A percentile compares a stretch with the other conserved stretches of the same genome.
Evolutionary conservation across 495 filamentous ascomycete species (phyloP).

Genomic region (Podospora tetraspora): DNA sequence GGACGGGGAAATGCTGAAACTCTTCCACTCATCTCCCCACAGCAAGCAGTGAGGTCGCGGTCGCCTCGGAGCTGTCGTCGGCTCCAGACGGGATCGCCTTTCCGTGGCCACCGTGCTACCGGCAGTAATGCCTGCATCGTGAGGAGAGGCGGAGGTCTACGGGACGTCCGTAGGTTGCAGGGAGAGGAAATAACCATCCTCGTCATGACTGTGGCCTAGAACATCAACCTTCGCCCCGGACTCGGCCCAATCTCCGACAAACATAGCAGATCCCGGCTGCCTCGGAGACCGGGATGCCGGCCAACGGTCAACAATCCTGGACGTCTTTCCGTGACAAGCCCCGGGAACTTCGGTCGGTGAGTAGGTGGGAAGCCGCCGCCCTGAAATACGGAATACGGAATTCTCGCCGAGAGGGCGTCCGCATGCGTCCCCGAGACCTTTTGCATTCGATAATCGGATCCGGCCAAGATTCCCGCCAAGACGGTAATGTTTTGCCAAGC

Average conservation of each 20-base stretch:
- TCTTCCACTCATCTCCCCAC: neutral
- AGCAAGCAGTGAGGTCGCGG: neutral
- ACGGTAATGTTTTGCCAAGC: neutral
- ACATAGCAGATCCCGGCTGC: neutral
- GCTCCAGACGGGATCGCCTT: neutral
- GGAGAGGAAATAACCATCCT: neutral
- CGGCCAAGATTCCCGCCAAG: neutral
- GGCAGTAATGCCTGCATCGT: neutral
- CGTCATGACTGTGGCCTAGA: neutral
- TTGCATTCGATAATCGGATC: neutral
- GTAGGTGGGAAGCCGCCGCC: neutral
- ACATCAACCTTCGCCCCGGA: neutral
- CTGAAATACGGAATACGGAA: neutral
- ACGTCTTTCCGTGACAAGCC: neutral
- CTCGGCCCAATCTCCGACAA: neutral
- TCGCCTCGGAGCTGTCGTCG: neutral
- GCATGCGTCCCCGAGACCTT: neutral
- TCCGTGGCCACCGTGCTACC: neutral
- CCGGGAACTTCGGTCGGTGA: neutral
- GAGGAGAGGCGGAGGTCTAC: no score
- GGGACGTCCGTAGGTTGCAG: no score
- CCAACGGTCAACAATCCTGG: neutral
- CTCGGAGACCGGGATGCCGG: neutral
- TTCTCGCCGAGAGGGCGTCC: neutral
- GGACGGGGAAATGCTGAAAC: no score